Conservation (phyloP, 495 filamentous ascomycete species). For the Xylaria longipes region DNA sequence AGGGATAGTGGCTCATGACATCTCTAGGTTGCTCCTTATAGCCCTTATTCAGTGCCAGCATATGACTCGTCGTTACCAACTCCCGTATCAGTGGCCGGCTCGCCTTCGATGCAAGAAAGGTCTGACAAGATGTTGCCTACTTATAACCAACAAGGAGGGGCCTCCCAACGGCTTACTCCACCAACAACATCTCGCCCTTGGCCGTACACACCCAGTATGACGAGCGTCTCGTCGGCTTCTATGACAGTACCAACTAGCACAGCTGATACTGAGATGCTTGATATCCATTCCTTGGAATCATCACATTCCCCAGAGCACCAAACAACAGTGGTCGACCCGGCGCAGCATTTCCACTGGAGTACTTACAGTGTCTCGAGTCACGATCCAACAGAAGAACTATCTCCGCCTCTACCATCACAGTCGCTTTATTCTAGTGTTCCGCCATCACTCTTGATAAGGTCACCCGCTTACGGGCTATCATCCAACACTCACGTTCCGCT, state of each 20-base stretch:
- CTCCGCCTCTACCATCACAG: conserved; percentile 30
- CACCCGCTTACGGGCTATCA: conserved; percentile 27
- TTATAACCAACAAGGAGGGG: conserved; percentile 43
- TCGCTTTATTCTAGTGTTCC: conserved; percentile 26
- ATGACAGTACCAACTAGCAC: conserved; percentile 42
- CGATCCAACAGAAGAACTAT: conserved; percentile 32
- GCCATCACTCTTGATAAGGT: conserved; percentile 34
- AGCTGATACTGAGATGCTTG: conserved; percentile 44
- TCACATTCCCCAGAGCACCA: conserved; percentile 39
- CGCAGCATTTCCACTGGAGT: conserved; percentile 38
- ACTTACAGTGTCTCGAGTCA: conserved; percentile 39
- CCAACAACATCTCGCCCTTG: conserved; percentile 52
- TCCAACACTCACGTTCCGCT: conserved; percentile 28
- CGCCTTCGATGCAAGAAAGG: conserved; percentile 50
- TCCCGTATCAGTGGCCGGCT: conserved; percentile 52
- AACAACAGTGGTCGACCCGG: conserved; percentile 30
- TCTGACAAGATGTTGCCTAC: conserved; percentile 43
- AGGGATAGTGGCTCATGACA: conserved; percentile 28
- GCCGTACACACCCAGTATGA: conserved; percentile 38
- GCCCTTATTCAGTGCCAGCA: conserved; percentile 45
- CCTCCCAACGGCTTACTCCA: conserved; percentile 51
- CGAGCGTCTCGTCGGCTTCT: conserved; percentile 43
- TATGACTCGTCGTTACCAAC: conserved; percentile 55
- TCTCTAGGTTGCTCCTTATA: conserved; percentile 50
- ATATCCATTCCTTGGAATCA: conserved; percentile 35